Base-by-base conservation (phyloP, 2,329 filamentous ascomycete genomes). In the Aspergillus uvarum region DNA sequence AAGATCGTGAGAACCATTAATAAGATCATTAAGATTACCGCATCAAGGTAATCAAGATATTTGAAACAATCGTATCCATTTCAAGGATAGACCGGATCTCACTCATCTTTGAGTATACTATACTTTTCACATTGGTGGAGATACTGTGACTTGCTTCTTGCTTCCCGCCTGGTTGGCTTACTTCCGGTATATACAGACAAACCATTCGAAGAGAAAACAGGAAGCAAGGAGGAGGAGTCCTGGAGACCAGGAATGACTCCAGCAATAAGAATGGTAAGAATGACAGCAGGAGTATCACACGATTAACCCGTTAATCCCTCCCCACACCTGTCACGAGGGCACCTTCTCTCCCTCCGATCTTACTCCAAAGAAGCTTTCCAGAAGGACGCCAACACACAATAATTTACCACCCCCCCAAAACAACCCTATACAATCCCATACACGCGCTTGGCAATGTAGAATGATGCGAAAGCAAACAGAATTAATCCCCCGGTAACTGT, bases 381-480 rank as follows among this genome's bases (percentile, higher is more conserved):
- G 16, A 44, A 44, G 38, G 14, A 44, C 38, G 16, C 38, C 38
- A 44, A 44, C 14, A 16, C 32, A 35, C 32, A 35, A 48, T 29
- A 35, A 35, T 4, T 35, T 1, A 1, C 32, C 12, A 12, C 5
- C 21, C 19, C 21, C 10, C 31, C 8, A 10, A 29, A 29, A 8
- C 31, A 19, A 38, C 51, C 55, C 62, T 71, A 92, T 42, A 92
- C 89, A 77, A 94, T 92, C 48, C 88, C 86, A 74, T 93, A 94
- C 42, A 94, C 87, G 67, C 89, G 85, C 82, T 95, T 96, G 19
- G 92, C 92, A 65, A 93, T 88, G 71, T 88, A 79, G 72, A 89
- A 97, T 71, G 93, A 96, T 5, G 82, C 83, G 29, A 93, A 71
- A 0, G 92, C 95, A 76, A 98, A 98, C 19, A 86, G 73, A 2